Evolutionary conservation across 2,329 filamentous ascomycete species (phyloP).

Genomic region (Periconia sp.): DNA sequence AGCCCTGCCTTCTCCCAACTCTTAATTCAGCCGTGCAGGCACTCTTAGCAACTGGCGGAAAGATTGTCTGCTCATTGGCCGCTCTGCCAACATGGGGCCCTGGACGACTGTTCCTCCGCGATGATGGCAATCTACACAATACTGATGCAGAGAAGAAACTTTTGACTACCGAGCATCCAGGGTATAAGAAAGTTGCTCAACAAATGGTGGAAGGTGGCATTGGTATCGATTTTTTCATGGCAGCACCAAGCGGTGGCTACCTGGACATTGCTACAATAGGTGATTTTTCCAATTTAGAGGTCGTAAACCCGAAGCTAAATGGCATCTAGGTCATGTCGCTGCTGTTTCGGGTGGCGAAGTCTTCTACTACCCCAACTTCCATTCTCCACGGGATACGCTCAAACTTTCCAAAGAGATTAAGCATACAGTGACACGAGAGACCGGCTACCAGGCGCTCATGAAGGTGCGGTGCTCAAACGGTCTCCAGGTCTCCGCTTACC

Average conservation of each 20-base stretch:
- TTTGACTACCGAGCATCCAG: conserved; percentile 86
- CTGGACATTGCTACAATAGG: conserved; percentile 91
- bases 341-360: conserved; percentile 92
- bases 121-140: conserved; percentile 80
- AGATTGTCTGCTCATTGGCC: conserved; percentile 85
- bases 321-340: conserved; percentile 72
- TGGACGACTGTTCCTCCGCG: conserved; percentile 81
- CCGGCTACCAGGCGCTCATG: conserved; percentile 94
- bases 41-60: conserved; percentile 85
- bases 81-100: conserved; percentile 93
- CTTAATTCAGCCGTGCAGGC: conserved; percentile 85
- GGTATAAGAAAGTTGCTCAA: conserved; percentile 83
- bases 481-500: conserved; percentile 89
- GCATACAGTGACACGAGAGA: conserved; percentile 86
- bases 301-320: conserved; percentile 15
- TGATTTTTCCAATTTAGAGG: conserved; percentile 47
- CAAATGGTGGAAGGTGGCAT: conserved; percentile 88
- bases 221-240: conserved; percentile 93
- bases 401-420: conserved; percentile 85
- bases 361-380: conserved; percentile 97
- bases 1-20: conserved; percentile 84
- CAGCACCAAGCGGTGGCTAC: conserved; percentile 87
- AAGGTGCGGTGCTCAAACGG: conserved; percentile 98
- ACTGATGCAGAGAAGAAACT: conserved; percentile 93
- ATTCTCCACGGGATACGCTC: conserved; percentile 81